These are phyloP conservation scores for Sphaerulina musiva DNA, from an alignment of 2,329 filamentous ascomycete genomes.

Conservation along the genomic window DNA sequence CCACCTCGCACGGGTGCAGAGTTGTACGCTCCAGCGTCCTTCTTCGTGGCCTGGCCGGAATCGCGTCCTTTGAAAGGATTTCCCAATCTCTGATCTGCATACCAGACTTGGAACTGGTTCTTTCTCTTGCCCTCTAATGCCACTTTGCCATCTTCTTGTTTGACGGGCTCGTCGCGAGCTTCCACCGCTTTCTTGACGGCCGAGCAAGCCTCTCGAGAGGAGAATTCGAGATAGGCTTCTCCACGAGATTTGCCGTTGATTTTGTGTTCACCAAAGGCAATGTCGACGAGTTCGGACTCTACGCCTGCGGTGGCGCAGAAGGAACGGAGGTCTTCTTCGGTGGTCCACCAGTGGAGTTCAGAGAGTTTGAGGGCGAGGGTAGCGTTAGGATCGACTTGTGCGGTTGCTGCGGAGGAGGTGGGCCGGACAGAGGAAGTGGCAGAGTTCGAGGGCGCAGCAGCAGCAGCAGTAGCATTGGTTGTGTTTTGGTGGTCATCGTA, in stretches of 20 bases:
- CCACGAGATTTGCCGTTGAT: conserved; percentile 99
- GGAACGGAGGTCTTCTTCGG: conserved; percentile 86
- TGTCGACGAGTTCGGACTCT: conserved; percentile 80
- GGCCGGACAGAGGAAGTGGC: conserved; percentile 54
- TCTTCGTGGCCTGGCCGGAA: conserved; percentile 33
- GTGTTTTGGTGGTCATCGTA: conserved; percentile 18
- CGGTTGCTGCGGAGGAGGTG: conserved; percentile 70
- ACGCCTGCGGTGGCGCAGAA: conserved; percentile 65
- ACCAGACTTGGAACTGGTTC: conserved; percentile 70
- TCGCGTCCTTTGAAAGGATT: conserved; percentile 45
- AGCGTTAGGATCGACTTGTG: conserved; percentile 51
- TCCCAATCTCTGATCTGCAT: conserved; percentile 6
- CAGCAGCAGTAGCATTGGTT: conserved; percentile 40
- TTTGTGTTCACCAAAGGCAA: conserved; percentile 97
- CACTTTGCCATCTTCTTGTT: conserved; percentile 8
- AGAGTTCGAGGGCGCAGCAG: conserved; percentile 38
- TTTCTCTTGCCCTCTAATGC: conserved; percentile 14
- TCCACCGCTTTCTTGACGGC: conserved; percentile 63
- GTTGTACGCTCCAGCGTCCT: conserved; percentile 33
- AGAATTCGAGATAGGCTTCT: conserved; percentile 79
- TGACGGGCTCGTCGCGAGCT: conserved; percentile 51
- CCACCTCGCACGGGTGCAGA: conserved; percentile 8
- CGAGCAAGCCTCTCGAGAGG: conserved; percentile 74
- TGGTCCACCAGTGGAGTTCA: conserved; percentile 94
- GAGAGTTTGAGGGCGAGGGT: conserved; percentile 73